Evolutionary conservation across 2,329 filamentous ascomycete genomes (phyloP).

Genomic region (Juglanconis oblonga): DNA sequence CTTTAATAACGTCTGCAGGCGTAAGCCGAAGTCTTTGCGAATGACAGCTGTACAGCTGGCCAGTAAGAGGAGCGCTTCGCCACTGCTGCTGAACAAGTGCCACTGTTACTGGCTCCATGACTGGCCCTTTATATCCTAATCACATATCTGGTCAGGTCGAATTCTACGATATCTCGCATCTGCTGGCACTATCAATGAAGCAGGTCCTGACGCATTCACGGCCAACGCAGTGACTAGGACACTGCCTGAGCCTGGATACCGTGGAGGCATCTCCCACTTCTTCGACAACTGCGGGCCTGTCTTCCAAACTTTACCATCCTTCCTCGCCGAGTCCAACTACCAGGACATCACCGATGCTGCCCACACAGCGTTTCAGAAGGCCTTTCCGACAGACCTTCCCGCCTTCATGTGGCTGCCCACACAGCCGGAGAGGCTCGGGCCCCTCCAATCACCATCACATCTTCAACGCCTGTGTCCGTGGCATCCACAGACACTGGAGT

Average conservation of each 20-base stretch:
- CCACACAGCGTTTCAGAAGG: conserved; percentile 25
- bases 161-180: conserved; percentile 2
- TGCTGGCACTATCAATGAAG: conserved; percentile 8
- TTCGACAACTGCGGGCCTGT: conserved; percentile 21
- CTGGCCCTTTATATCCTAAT: too few species aligned
- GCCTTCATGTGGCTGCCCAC: conserved; percentile 24
- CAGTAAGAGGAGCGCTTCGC: too few species aligned
- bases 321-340: conserved; percentile 22
- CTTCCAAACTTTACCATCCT: conserved; percentile 20
- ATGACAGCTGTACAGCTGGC: too few species aligned
- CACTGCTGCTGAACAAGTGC: too few species aligned
- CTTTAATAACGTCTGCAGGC: too few species aligned
- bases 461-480: too few species aligned
- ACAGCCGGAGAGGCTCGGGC: conserved; percentile 21
- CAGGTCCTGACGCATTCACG: conserved; percentile 8
- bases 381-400: conserved; percentile 22
- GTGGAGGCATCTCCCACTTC: conserved; percentile 20
- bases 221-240: conserved; percentile 12
- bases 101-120: too few species aligned
- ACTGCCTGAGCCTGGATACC: conserved; percentile 12
- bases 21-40: too few species aligned
- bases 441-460: conserved; percentile 14
- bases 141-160: too few species aligned
- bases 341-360: conserved; percentile 21
- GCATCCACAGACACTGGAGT: too few species aligned